Conservation (phyloP, 1,139 yeast species). For the Suzukiozyma palmioleophila region DNA sequence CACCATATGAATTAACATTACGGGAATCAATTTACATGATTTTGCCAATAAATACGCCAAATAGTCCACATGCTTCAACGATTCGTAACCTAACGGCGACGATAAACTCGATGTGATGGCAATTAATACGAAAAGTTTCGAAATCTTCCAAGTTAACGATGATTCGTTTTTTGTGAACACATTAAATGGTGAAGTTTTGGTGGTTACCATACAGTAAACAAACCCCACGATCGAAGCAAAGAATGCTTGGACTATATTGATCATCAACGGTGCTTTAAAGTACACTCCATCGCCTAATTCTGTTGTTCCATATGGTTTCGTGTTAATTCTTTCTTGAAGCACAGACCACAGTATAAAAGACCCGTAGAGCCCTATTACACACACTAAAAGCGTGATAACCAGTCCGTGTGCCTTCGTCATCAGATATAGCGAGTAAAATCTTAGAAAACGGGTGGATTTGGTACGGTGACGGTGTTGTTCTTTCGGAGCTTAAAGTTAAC, state of each 20-base stretch:
- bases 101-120: constrained; percentile 79
- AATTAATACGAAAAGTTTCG: constrained; percentile 51
- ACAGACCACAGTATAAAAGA: constrained; percentile 90
- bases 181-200: constrained; percentile 21
- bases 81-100: constrained; percentile 72
- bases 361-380: constrained; percentile 73
- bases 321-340: constrained; percentile 81
- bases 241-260: constrained; percentile 69
- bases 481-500: too few species aligned
- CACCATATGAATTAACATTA: constrained; percentile 76
- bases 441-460: too few species aligned
- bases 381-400: constrained; percentile 39
- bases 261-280: constrained; percentile 72
- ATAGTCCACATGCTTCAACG: constrained; percentile 81
- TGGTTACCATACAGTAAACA: constrained; percentile 44
- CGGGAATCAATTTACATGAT: constrained; percentile 91
- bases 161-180: constrained; percentile 24
- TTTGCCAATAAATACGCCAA: constrained; percentile 82
- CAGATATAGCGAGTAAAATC: too few species aligned
- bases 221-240: constrained; percentile 71
- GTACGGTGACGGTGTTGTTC: too few species aligned
- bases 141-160: constrained; percentile 17
- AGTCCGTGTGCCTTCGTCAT: constrained; percentile 12
- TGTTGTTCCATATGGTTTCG: constrained; percentile 62
- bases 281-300: constrained; percentile 37